These are phyloP conservation scores for Verticillium zaregamsianum DNA, from an alignment of 2,329 filamentous ascomycete genomes.

Conservation along the genomic window DNA sequence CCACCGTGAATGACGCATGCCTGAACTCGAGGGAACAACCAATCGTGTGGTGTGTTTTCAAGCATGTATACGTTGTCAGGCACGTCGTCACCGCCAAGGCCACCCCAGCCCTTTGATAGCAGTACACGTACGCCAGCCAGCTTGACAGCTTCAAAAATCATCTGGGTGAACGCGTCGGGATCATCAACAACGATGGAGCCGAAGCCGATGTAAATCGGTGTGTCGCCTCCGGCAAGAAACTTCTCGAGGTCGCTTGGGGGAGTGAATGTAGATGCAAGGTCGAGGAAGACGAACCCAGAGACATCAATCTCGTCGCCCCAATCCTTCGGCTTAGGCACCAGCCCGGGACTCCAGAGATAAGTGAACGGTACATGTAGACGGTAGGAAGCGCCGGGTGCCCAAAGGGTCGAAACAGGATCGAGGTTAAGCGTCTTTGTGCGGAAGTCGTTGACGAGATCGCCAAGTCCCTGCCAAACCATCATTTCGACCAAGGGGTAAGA, in stretches of 20 bases:
- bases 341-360: constrained; percentile 65
- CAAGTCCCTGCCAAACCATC: constrained; percentile 88
- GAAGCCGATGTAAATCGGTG: constrained; percentile 71
- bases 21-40: constrained; percentile 65
- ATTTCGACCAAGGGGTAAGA: constrained; percentile 77
- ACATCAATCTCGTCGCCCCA: constrained; percentile 70
- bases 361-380: constrained; percentile 71
- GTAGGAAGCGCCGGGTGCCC: constrained; percentile 71
- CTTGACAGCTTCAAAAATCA: constrained; percentile 67
- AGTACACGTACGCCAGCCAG: constrained; percentile 64
- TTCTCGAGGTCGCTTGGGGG: constrained; percentile 51
- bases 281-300: constrained; percentile 74
- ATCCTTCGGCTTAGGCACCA: constrained; percentile 64
- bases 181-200: constrained; percentile 74
- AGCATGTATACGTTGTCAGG: constrained; percentile 68
- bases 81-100: constrained; percentile 55
- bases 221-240: constrained; percentile 53
- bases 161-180: constrained; percentile 61
- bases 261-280: constrained; percentile 57
- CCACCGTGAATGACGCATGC: constrained; percentile 74
- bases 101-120: constrained; percentile 74
- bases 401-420: constrained; percentile 70
- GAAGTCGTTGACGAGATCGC: constrained; percentile 74
- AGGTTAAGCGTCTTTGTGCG: constrained; percentile 64
- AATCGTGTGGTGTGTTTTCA: constrained; percentile 72